These are phyloP conservation scores for Lactarius sp. DNA, from an alignment of 768 basidiomycete species.

Conservation along the genomic window DNA sequence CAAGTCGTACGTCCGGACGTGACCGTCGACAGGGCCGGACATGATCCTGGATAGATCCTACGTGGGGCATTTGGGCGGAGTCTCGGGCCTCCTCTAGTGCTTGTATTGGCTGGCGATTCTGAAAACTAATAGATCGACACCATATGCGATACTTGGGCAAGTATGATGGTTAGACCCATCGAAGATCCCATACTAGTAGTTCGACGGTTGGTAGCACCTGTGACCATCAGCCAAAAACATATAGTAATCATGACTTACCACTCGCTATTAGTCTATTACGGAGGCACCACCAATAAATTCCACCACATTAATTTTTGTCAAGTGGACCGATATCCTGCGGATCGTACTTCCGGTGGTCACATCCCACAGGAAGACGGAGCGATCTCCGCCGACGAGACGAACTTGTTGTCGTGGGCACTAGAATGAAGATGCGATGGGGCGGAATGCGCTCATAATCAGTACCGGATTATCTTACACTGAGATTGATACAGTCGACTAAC, in stretches of 20 bases:
- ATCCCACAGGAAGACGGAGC: constrained; percentile 93
- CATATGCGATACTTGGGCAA: background rate
- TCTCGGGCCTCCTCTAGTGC: constrained; percentile 84
- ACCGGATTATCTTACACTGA: constrained; percentile 60
- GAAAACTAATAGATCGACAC: constrained; percentile 45
- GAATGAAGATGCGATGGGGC: too few species aligned
- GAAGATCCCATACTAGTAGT: constrained; percentile 72
- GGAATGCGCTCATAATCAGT: constrained; percentile 1
- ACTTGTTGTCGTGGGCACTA: too few species aligned
- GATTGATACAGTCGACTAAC: constrained; percentile 48
- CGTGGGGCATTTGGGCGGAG: constrained; percentile 72
- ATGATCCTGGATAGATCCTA: constrained; percentile 63
- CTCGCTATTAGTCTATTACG: constrained; percentile 86
- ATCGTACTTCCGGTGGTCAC: too few species aligned
- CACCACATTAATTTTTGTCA: constrained; percentile 85
- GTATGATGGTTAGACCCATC: constrained; percentile 41
- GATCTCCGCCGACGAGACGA: constrained; percentile 94
- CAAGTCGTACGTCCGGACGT: constrained; percentile 90
- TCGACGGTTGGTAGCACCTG: constrained; percentile 57
- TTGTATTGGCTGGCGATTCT: constrained; percentile 83
- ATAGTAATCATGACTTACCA: constrained; percentile 44
- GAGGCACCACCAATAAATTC: constrained; percentile 86
- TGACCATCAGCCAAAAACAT: constrained; percentile 11
- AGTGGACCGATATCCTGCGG: constrained; percentile 85
- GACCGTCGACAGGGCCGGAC: constrained; percentile 86